Evolutionary conservation across 2,329 filamentous ascomycete species (phyloP).

Genomic region (Sporothrix euskadiensis): DNA sequence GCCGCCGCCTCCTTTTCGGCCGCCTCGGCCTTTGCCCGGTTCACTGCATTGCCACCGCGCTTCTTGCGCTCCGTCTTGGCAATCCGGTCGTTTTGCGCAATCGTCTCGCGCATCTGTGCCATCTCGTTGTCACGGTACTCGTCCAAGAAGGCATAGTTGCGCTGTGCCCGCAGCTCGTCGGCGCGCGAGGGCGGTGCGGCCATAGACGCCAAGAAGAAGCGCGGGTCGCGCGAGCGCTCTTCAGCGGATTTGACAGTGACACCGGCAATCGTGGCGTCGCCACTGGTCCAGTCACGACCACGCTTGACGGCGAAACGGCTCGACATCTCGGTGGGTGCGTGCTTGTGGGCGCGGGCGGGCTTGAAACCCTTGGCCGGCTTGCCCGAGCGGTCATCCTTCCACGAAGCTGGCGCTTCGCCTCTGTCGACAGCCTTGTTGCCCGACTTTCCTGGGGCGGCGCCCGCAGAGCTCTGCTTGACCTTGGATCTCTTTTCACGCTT

Average conservation of each 20-base stretch:
- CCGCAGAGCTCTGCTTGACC: neutral
- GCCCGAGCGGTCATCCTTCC: conserved; percentile 42
- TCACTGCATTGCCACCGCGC: conserved; percentile 39
- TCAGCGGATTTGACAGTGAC: conserved; percentile 54
- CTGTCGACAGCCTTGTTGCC: neutral
- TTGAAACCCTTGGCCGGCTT: conserved; percentile 30
- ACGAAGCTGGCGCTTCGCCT: neutral
- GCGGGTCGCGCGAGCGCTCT: conserved; percentile 69
- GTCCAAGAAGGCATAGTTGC: conserved; percentile 84
- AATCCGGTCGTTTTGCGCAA: conserved; percentile 61
- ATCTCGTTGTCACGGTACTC: conserved; percentile 86
- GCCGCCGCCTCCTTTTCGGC: conserved; percentile 57
- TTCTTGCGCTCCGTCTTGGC: conserved; percentile 29
- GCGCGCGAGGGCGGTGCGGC: conserved; percentile 40
- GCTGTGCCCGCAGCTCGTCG: conserved; percentile 61
- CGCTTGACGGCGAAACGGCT: conserved; percentile 83
- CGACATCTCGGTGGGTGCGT: conserved; percentile 80
- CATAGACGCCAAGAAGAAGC: conserved; percentile 72
- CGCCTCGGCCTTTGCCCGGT: conserved; percentile 15
- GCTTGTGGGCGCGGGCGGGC: conserved; percentile 64
- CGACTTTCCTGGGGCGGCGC: neutral
- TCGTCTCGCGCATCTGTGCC: conserved; percentile 65
- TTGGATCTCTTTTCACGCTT: conserved; percentile 22
- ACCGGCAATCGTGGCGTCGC: conserved; percentile 31
- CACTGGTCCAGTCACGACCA: conserved; percentile 56